Percentiles rank a stretch among this genome's conserved stretches.
Conservation (phyloP, 352 stramenopile species). For the Pythium aphanidermatum region DNA sequence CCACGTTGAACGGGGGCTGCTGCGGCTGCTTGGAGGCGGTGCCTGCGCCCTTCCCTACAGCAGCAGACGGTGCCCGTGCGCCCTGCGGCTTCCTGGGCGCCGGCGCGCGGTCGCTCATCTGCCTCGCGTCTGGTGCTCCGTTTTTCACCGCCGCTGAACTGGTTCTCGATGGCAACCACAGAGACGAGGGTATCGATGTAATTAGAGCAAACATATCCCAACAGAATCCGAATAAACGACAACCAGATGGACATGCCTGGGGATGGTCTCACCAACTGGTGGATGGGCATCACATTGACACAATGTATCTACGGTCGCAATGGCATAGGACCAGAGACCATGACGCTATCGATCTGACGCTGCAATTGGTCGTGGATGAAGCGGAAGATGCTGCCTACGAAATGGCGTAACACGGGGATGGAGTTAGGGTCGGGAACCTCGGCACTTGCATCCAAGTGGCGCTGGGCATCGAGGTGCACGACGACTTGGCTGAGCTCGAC, state of each 20-base stretch:
- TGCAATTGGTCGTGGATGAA: conserved; percentile 11
- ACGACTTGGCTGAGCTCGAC: conserved; percentile 3
- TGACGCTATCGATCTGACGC: conserved; percentile 9
- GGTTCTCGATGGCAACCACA: not conserved
- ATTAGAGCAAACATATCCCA: conserved; percentile 10
- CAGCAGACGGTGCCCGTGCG: too few species aligned
- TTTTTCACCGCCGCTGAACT: too few species aligned
- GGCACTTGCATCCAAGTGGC: not conserved
- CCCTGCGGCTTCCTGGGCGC: too few species aligned
- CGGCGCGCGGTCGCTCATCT: too few species aligned
- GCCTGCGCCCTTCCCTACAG: too few species aligned
- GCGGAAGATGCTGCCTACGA: not conserved
- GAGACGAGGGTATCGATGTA: not conserved
- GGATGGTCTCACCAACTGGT: too few species aligned
- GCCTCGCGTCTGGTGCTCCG: too few species aligned
- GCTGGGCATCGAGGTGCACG: not conserved
- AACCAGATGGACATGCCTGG: too few species aligned
- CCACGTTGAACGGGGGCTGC: conserved; percentile 12
- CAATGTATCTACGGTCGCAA: too few species aligned
- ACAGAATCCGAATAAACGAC: too few species aligned
- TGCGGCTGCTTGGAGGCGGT: not conserved
- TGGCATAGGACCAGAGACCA: too few species aligned
- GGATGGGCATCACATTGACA: too few species aligned
- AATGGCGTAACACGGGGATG: not conserved
- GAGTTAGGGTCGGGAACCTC: not conserved